Evolutionary conservation across 2,329 filamentous ascomycete species (phyloP), one percentile per base, ranked within the genome.

Genomic region (Trichoderma pleuroti): DNA sequence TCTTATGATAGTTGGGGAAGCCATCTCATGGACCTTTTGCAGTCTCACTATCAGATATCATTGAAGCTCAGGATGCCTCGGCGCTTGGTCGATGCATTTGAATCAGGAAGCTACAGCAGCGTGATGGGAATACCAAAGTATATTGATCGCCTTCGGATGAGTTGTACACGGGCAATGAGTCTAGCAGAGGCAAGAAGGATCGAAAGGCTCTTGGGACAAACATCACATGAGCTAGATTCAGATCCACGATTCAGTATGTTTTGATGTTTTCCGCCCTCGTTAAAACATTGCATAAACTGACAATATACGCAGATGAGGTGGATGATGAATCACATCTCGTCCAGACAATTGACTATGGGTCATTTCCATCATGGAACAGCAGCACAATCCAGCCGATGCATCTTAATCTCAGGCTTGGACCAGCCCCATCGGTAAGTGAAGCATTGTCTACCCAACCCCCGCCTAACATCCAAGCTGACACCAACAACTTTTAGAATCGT

Each of bases 131-230:
- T 88, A 70, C 81, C 84, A 0, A 73, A 79, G 12, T 84, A 84
- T 61, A 83, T 83, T 16, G 78, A 83, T 24, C 77, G 79, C 3
- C 78, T 88, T 39, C 79, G 83, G 14, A 78, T 78, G 34, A 88
- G 87, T 73, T 86, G 84, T 69, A 88, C 86, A 0, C 76, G 86
- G 10, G 82, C 82, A 10, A 85, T 88, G 82, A 82, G 86, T 11
- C 75, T 86, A 1, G 79, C 87, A 0, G 87, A 90, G 74, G 84
- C 86, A 70, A 78, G 82, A 4, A 82, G 86, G 39, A 84, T 84
- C 0, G 78, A 81, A 11, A 80, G 86, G 30, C 76, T 84, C 4
- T 78, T 84, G 5, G 82, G 82, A 0, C 80, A 81, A 3, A 80
- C 80, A 32, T 75, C 80, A 2, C 81, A 82, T 0, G 80, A 83